Base-by-base conservation (phyloP, 257 asterid genomes). In the Cynanchum wilfordii region DNA sequence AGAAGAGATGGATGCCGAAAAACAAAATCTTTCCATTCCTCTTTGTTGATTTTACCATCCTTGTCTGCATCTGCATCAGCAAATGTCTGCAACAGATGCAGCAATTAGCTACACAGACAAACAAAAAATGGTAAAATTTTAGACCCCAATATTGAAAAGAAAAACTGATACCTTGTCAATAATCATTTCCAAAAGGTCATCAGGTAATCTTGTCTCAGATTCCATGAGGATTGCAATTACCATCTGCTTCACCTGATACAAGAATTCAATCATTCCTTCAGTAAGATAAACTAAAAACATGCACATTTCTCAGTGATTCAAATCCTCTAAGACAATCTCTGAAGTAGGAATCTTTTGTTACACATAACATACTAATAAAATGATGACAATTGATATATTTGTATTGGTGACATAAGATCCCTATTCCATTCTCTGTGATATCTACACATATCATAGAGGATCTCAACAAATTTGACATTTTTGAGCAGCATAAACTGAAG, bases 11-110 rank as follows among this genome's bases (percentile, higher is more conserved):
- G 99, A 68, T 79, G 79, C 27, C 86, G 81, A 52, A 79, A 20
- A 64, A 79, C 93, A 29, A 91, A 89, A 24, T 80, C 86, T 78
- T 85, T 85, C 98, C 98, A 94, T 49, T 93, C 98, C 56, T 85
- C 89, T 78, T 81, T 87, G 70, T 79, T 79, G 55, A 94, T 91
- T 82, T 72, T 91, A 27, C 96, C 98, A 77, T 93, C 96, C 65
- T 70, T 65, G 60, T 91, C 93, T 45, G 88, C 83, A 82, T 93
- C 97, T 54, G 87, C 96, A 77, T 91, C 97, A 12, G 77, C 83
- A 82, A 94, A 94, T 62, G 97, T 89, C 97, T 94, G 83, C 55
- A 52, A 54, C 40, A 71, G 57, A 70, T 57, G 52, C 45, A 68
- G 65, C 33, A 51, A 62, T 40, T 45, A 33, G 38, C 7, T 5